Evolutionary conservation across 257 asterid genomes (phyloP).

Genomic region (Linaria vulgaris): DNA sequence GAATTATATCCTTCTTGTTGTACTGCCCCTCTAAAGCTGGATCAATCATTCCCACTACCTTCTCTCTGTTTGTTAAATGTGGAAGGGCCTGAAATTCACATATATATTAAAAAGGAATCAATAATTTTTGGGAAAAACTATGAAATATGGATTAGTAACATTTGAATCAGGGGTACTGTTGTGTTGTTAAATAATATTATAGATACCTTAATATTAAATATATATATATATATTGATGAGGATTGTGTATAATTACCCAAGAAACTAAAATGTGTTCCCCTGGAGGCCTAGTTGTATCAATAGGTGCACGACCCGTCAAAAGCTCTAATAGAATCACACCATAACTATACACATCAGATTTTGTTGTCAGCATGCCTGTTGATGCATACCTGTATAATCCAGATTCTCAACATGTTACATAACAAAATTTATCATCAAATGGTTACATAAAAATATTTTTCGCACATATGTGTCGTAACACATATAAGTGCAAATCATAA

Average conservation of each 20-base stretch:
- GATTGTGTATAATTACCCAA: slow-evolving; percentile 51
- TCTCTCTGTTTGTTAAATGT: slow-evolving; percentile 69
- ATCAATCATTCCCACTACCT: slow-evolving; percentile 72
- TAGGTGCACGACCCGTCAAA: slow-evolving; percentile 71
- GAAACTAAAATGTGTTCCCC: slow-evolving; percentile 80
- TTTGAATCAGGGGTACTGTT: no score
- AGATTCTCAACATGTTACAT: background rate
- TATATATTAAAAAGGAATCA: no score
- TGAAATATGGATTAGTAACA: no score
- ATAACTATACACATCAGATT: slow-evolving; percentile 80
- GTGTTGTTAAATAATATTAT: no score
- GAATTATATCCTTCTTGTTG: slow-evolving; percentile 69
- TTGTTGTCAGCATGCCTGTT: slow-evolving; percentile 78
- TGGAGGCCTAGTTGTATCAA: slow-evolving; percentile 59
- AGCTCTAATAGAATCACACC: slow-evolving; percentile 80
- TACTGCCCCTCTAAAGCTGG: slow-evolving; percentile 58
- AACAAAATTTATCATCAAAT: no score
- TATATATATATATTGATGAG: no score
- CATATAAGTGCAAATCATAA: background rate
- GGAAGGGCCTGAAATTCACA: slow-evolving; percentile 68
- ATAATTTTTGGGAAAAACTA: no score
- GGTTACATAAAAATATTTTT: no score
- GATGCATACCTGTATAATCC: slow-evolving; percentile 64
- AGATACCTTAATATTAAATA: no score
- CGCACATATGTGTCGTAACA: no score